A percentile compares a stretch with the other conserved stretches of the same genome.
Conservation (phyloP, 2,329 filamentous ascomycete species). For the Fusarium multiceps region DNA sequence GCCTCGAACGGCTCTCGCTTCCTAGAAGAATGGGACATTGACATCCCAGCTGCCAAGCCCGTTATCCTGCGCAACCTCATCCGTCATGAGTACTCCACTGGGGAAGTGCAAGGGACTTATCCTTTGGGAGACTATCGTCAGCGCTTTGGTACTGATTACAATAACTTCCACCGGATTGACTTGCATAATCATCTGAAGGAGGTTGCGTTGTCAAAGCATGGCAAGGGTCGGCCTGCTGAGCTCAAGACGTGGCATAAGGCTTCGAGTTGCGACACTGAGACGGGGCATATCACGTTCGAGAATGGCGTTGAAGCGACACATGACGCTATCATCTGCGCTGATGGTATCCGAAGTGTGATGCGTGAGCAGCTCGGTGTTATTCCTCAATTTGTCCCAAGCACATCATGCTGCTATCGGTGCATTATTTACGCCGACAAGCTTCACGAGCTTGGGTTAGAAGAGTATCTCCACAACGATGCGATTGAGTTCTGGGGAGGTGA, state of each 20-base stretch:
- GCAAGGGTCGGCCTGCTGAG: neutral
- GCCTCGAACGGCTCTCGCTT: slow-evolving; percentile 73
- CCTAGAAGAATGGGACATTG: slow-evolving; percentile 69
- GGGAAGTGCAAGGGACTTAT: slow-evolving; percentile 9
- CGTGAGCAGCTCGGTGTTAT: slow-evolving; percentile 10
- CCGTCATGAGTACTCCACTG: slow-evolving; percentile 18
- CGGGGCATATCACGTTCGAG: slow-evolving; percentile 2
- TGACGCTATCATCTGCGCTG: slow-evolving; percentile 16
- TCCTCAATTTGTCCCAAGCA: neutral
- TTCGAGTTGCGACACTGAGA: slow-evolving; percentile 1
- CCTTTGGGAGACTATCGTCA: slow-evolving; percentile 20
- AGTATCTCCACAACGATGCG: slow-evolving; percentile 51
- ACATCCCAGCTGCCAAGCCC: slow-evolving; percentile 19
- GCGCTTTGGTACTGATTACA: slow-evolving; percentile 16
- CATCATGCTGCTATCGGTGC: slow-evolving; percentile 21
- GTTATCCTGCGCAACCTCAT: slow-evolving; percentile 14
- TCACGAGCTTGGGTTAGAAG: slow-evolving; percentile 1
- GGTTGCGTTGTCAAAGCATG: neutral
- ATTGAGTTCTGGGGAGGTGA: slow-evolving; percentile 75
- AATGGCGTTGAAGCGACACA: slow-evolving; percentile 8
- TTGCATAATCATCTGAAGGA: slow-evolving; percentile 18
- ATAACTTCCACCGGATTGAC: slow-evolving; percentile 23
- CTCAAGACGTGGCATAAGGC: slow-evolving; percentile 14
- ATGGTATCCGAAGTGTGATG: slow-evolving; percentile 16
- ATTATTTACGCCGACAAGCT: slow-evolving; percentile 20